Percentiles rank a stretch among this genome's conserved stretches.
Conservation (phyloP, 2,329 filamentous ascomycete genomes). For the Xylariales sp. region DNA sequence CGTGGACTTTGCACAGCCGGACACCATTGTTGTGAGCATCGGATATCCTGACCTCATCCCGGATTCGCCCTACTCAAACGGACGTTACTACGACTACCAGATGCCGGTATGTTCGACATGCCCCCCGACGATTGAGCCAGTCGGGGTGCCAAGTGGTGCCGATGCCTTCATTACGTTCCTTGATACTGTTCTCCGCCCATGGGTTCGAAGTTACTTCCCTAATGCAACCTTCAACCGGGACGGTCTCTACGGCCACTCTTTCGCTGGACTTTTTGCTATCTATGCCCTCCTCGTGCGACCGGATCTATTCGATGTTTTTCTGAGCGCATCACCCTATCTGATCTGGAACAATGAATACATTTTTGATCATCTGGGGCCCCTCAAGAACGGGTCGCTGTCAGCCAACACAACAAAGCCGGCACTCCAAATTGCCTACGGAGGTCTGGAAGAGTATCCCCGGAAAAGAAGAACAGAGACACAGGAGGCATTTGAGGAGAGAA, state of each 20-base stretch:
- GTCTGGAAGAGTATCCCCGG: conserved; percentile 1
- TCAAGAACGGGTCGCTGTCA: neutral
- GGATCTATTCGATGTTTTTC: conserved; percentile 3
- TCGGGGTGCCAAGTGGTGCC: neutral
- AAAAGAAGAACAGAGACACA: conserved; percentile 1
- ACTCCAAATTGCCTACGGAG: conserved; percentile 1
- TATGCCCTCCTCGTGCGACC: conserved; percentile 1
- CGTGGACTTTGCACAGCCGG: conserved; percentile 18
- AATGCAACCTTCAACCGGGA: neutral
- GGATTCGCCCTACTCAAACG: conserved; percentile 17
- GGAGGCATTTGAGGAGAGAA: neutral
- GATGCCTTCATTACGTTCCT: neutral
- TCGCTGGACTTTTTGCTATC: conserved; percentile 1
- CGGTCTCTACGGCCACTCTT: conserved; percentile 5
- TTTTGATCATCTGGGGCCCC: neutral
- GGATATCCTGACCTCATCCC: conserved; percentile 19
- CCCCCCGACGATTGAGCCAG: neutral
- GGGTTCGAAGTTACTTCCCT: neutral
- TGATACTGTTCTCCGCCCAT: neutral
- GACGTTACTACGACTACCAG: conserved; percentile 19
- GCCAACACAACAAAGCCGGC: conserved; percentile 1
- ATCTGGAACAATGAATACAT: conserved; percentile 5
- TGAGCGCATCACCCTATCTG: neutral
- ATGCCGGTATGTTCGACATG: neutral
- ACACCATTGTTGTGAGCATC: conserved; percentile 21